Evolutionary conservation across 345 rosid genomes (phyloP).

Genomic region (Noccaea bulbosa): DNA sequence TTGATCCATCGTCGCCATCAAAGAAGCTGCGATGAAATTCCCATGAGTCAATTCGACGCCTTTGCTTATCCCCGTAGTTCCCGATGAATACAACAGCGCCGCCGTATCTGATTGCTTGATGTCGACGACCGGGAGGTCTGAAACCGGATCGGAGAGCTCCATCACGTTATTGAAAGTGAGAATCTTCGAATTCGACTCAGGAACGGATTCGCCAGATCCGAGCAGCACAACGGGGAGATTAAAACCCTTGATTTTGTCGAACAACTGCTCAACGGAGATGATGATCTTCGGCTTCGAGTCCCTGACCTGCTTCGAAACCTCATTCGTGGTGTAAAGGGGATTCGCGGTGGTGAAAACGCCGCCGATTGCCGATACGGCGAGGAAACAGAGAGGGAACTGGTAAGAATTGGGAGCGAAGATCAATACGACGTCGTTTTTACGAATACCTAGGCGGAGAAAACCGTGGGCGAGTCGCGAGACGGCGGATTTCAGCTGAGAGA

Average conservation of each 20-base stretch:
- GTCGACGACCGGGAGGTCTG: constrained; percentile 51
- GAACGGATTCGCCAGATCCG: constrained; percentile 46
- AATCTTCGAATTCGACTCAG: constrained; percentile 40
- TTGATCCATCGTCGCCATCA: constrained; percentile 55
- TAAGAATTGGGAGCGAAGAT: constrained; percentile 81
- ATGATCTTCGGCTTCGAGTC: constrained; percentile 74
- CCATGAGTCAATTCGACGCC: constrained; percentile 83
- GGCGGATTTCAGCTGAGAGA: constrained; percentile 62
- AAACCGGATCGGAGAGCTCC: constrained; percentile 48
- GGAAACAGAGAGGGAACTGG: constrained; percentile 74
- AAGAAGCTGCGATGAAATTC: constrained; percentile 73
- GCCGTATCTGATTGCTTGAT: constrained; percentile 72
- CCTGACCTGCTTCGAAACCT: constrained; percentile 66
- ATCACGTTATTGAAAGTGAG: constrained; percentile 55
- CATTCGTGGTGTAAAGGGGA: constrained; percentile 64
- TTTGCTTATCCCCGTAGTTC: constrained; percentile 86
- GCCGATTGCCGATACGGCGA: constrained; percentile 68
- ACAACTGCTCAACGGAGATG: constrained; percentile 62
- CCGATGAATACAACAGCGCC: constrained; percentile 78
- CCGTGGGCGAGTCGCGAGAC: constrained; percentile 68
- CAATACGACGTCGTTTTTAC: constrained; percentile 66
- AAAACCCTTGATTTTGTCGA: constrained; percentile 63
- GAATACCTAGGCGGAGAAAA: constrained; percentile 64
- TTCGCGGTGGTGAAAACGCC: constrained; percentile 76
- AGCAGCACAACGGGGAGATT: constrained; percentile 62